Conservation (phyloP, 202 grass and related monocot genomes). For the Setaria italica region DNA sequence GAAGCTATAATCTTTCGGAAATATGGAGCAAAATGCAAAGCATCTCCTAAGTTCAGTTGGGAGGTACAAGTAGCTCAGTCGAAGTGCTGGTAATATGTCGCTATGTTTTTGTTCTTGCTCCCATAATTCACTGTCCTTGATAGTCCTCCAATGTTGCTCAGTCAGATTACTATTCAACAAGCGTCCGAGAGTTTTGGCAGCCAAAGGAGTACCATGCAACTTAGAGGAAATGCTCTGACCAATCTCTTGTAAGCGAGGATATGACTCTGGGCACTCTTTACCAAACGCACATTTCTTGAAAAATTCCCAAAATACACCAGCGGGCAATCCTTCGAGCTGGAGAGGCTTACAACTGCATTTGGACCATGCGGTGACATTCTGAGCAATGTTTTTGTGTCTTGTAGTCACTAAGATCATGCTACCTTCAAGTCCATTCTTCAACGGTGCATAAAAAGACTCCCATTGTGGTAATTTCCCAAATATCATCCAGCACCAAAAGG, state of each 20-base stretch:
- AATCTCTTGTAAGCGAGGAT: constrained; percentile 31
- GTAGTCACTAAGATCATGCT: constrained; percentile 50
- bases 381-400: constrained; percentile 1
- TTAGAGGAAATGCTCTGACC: constrained; percentile 9
- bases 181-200: constrained; percentile 50
- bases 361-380: too few relatives aligned
- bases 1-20: constrained; percentile 53
- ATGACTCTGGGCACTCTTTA: not conserved
- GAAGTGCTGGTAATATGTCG: constrained; percentile 44
- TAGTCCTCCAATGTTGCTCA: not conserved
- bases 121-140: constrained; percentile 22
- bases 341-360: not conserved
- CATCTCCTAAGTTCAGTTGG: constrained; percentile 54
- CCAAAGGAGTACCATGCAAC: constrained; percentile 43
- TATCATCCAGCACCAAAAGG: constrained; percentile 58
- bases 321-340: constrained; percentile 16
- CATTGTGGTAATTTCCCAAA: constrained; percentile 42
- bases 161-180: constrained; percentile 9
- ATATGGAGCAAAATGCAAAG: constrained; percentile 52
- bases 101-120: not conserved
- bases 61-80: constrained; percentile 57
- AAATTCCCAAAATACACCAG: constrained; percentile 22
- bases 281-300: constrained; percentile 20
- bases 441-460: constrained; percentile 13
- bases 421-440: constrained; percentile 29